Percentiles rank a stretch among this genome's conserved stretches.
These are phyloP conservation scores for Zancudomyces culisetae DNA, from an alignment of 371 early-diverging fungal genomes.

Conservation along the genomic window DNA sequence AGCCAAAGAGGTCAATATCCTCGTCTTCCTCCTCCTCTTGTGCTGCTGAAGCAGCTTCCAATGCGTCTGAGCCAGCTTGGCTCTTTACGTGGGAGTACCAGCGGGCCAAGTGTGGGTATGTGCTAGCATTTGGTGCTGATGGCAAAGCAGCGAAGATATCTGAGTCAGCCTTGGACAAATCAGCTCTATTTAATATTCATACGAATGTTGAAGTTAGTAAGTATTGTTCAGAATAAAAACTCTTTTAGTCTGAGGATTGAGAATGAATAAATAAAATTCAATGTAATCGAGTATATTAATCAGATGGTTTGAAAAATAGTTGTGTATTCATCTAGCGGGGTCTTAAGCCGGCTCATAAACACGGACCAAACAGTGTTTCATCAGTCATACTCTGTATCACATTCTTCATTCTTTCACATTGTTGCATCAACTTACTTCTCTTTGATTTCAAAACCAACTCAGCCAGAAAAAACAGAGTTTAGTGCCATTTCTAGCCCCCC, in stretches of 20 bases:
- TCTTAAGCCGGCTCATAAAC: conserved; percentile 36
- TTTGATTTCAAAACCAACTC: too few species aligned
- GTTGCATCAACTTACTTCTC: too few species aligned
- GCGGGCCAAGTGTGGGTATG: conserved; percentile 76
- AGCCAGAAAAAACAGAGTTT: too few species aligned
- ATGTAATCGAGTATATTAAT: conserved; percentile 2
- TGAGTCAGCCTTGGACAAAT: conserved; percentile 63
- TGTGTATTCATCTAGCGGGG: conserved; percentile 25
- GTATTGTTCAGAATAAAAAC: too few species aligned
- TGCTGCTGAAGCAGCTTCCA: conserved; percentile 28
- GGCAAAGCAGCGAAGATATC: conserved; percentile 64
- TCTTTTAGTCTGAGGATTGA: too few species aligned
- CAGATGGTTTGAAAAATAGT: conserved; percentile 12
- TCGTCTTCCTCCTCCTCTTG: conserved; percentile 67
- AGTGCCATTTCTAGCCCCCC: too few species aligned
- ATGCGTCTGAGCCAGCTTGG: conserved; percentile 23
- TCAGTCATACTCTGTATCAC: too few species aligned
- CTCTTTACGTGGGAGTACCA: conserved; percentile 87
- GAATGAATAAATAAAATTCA: neutral
- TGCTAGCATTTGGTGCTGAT: conserved; percentile 47
- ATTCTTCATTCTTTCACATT: too few species aligned
- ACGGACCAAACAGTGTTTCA: conserved; percentile 34
- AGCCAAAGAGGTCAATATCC: conserved; percentile 89
- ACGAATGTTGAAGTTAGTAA: too few species aligned
- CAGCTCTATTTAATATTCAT: conserved; percentile 25